A percentile compares a stretch with the other conserved stretches of the same genome.
Evolutionary conservation across 176 grass and related monocot species (phyloP).

Genomic region (Oryza glaberrima): DNA sequence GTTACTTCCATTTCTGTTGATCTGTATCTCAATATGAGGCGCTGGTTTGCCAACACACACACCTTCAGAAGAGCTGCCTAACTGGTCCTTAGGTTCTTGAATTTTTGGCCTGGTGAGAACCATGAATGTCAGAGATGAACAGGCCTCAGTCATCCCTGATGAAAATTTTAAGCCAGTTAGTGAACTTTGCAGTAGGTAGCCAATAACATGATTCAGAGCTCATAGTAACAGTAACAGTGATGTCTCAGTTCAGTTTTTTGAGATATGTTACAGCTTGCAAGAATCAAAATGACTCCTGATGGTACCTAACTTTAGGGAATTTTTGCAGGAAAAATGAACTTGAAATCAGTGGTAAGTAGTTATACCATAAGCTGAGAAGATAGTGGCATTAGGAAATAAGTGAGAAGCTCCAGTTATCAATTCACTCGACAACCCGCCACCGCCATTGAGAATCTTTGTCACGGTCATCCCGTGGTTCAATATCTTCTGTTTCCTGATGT

Average conservation of each 20-base stretch:
- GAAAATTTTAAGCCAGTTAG: neutral
- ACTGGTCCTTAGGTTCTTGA: conserved; percentile 24
- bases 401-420: conserved; percentile 47
- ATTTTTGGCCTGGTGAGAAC: conserved; percentile 42
- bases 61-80: conserved; percentile 29
- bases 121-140: conserved; percentile 90
- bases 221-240: neutral
- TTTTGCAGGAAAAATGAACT: conserved; percentile 1
- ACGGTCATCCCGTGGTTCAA: conserved; percentile 37
- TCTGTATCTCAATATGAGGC: conserved; percentile 69
- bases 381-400: conserved; percentile 65
- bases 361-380: conserved; percentile 88
- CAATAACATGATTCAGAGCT: neutral
- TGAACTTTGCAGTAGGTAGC: neutral
- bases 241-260: neutral
- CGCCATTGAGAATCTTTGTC: conserved; percentile 83
- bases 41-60: conserved; percentile 75
- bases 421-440: conserved; percentile 61
- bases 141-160: conserved; percentile 95
- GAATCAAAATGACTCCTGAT: neutral
- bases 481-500: conserved; percentile 52
- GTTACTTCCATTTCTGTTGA: conserved; percentile 14
- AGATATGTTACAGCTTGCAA: neutral
- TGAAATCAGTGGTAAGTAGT: neutral
- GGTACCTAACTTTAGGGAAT: neutral